Evolutionary conservation across 169 alveolate genomes (phyloP), one percentile per base, ranked within the genome.

Genomic region (Plasmodium ovale): DNA sequence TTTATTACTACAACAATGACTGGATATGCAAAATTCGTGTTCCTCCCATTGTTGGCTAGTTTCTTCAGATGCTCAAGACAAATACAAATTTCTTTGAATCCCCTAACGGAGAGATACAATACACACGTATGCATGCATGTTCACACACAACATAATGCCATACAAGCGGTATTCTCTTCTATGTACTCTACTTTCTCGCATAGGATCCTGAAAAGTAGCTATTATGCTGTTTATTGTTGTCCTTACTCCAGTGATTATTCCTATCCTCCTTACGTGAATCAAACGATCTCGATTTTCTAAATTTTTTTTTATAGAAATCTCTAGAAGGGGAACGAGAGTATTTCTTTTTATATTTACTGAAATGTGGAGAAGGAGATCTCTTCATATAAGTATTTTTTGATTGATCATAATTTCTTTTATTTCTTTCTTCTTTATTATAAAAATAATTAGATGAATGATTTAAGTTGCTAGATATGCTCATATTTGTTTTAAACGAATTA

Each of bases 301-400:
- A 29, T 77, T 44, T 77, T 53, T 77, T 77, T 19, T 42, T 70
- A 77, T 77, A 77, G 62, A 60, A 29, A 60, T 25, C 33, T 10
- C 69, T 54, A 16, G 77, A 60, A 7, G 60, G 72, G 27, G 88
- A 77, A 27, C 68, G 73, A 16, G 88, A 77, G n/a, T 60, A 60
- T 42, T 47, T 77, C 62, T 62, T 77, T 67, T 77, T 77, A 62
- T 77, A 60, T 60, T 77, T 77, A 35, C 29, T 77, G 56, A 25
- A 62, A 54, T 60, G 39, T 25, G 77, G 68, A 60, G 88, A 39
- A 10, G 65, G 77, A 12, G 77, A 44, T 60, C 53, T 62, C 23
- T 60, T 53, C 23, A 25, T 27, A 44, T 60, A 39, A 33, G 64
- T 16, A 7, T 64, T 25, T 42, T 62, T 27, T 39, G 29, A 3